Evolutionary conservation across 2,329 filamentous ascomycete species (phyloP).

Genomic region (Bipolaris sorokiniana): DNA sequence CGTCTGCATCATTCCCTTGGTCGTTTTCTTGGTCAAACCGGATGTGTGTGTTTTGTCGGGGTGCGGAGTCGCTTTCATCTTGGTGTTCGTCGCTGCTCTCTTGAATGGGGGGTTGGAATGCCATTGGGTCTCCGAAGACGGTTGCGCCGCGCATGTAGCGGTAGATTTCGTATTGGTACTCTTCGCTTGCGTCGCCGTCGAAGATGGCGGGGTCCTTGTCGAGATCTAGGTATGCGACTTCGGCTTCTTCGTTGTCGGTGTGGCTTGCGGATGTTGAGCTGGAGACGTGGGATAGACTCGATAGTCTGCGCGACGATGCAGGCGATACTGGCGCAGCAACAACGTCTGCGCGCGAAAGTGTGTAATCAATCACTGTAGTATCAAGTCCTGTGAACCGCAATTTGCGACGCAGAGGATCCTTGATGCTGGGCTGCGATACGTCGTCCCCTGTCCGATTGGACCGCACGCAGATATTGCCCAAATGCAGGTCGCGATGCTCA

Average conservation of each 20-base stretch:
- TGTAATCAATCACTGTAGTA: conserved; percentile 72
- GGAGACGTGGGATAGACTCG: conserved; percentile 19
- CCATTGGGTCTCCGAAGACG: conserved; percentile 53
- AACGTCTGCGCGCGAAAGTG: conserved; percentile 66
- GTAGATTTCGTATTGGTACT: conserved; percentile 65
- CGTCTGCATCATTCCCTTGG: no score
- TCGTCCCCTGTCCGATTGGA: conserved; percentile 33
- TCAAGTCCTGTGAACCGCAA: conserved; percentile 63
- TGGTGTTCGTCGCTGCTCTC: background rate
- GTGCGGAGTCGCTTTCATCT: conserved; percentile 5
- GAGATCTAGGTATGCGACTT: conserved; percentile 56
- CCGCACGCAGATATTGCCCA: conserved; percentile 69
- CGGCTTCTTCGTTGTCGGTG: conserved; percentile 6
- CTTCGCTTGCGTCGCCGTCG: conserved; percentile 53
- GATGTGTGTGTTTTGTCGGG: conserved; percentile 39
- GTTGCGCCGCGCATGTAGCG: conserved; percentile 58
- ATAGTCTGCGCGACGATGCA: conserved; percentile 12
- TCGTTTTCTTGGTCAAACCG: conserved; percentile 21
- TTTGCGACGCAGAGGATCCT: conserved; percentile 45
- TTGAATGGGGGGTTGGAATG: conserved; percentile 9
- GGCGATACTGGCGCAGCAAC: conserved; percentile 4
- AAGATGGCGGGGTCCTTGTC: conserved; percentile 54
- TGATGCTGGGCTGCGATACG: conserved; percentile 41
- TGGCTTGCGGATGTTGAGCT: conserved; percentile 4
- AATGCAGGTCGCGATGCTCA: conserved; percentile 70